phyloP scores from a whole-genome alignment of 306 rosid genomes.

The Ammopiptanthus mongolicus region DNA sequence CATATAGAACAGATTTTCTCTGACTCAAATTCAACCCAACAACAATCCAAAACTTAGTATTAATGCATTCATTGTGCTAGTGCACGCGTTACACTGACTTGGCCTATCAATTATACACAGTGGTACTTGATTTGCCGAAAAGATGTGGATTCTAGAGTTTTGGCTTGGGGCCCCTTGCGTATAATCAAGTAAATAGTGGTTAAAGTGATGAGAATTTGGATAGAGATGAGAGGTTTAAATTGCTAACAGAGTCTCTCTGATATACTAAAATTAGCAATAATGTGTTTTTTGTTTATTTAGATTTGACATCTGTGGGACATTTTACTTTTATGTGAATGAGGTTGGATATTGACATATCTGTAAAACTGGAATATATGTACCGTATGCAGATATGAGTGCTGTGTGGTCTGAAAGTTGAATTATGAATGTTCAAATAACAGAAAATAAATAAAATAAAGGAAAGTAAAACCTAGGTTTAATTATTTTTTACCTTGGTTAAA shows the following conservation, averaged over 20 bases:
- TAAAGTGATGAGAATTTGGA: background rate
- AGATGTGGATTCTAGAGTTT: background rate
- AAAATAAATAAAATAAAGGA: no score
- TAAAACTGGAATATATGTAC: no score
- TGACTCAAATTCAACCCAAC: background rate
- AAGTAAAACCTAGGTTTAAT: background rate
- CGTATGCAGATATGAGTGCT: no score
- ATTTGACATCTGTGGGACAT: no score
- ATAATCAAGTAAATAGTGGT: background rate
- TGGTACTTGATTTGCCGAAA: background rate
- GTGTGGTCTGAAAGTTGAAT: no score
- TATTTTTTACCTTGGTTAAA: background rate
- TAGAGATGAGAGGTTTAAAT: background rate
- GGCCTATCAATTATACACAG: background rate
- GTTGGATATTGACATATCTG: no score
- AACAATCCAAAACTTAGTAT: conserved; percentile 12
- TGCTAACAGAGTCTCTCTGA: background rate
- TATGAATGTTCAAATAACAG: no score
- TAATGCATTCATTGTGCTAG: background rate
- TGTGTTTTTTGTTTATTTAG: no score
- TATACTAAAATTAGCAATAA: background rate
- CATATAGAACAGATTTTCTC: background rate
- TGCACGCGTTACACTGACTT: background rate
- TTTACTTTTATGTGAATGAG: no score
- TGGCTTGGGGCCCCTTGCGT: background rate